Base-by-base conservation (phyloP, 106 monocot genomes). In the Phalaenopsis aphrodite region DNA sequence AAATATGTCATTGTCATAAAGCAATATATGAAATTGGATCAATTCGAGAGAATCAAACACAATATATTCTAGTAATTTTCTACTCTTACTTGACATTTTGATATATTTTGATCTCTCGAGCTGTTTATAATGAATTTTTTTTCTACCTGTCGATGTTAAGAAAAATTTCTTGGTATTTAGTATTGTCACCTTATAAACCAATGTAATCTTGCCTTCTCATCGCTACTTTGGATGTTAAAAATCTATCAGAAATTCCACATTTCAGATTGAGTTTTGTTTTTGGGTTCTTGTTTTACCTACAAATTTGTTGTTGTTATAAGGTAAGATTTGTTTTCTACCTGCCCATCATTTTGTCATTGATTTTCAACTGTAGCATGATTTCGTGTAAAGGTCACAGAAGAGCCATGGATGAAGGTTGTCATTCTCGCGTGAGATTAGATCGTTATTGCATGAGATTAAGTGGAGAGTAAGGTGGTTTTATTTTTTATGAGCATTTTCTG, bases 201-300 rank as follows among this genome's bases (percentile, higher is more conserved):
- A 99, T 99, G 98, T 94, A 99, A 83, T 93, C 98, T 46, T 95
- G 98, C 77, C 94, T 99, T 85, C 94, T 95, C 24, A 99, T 90
- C 82, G 88, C 98, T 79, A 93, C 94, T 43, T 72, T 95, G 72
- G 98, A 99, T 74, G 94, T 95, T 80, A 95, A 99, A 80, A 93
- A 99, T 84, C 81, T 99, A 56, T 90, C 90, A 78, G 98, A 99
- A 84, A 91, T 99, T 45, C 91, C 98, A n/a, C 90, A 88, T 82
- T 95, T 99, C 68, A 85, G 88, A 94, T 99, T 81, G 4, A 80
- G 39, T 15, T 56, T 81, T 67, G 58, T 41, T 38, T 46, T 67
- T 71, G 24, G 48, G 47, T n/a, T 79, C 24, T 5, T 11, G 5
- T 52, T 49, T 30, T 55, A 12, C 2, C 46, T 41, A 30, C 30